phyloP scores from a whole-genome alignment of 1,284 basidiomycete species.

The Amylostereum chailletii region DNA sequence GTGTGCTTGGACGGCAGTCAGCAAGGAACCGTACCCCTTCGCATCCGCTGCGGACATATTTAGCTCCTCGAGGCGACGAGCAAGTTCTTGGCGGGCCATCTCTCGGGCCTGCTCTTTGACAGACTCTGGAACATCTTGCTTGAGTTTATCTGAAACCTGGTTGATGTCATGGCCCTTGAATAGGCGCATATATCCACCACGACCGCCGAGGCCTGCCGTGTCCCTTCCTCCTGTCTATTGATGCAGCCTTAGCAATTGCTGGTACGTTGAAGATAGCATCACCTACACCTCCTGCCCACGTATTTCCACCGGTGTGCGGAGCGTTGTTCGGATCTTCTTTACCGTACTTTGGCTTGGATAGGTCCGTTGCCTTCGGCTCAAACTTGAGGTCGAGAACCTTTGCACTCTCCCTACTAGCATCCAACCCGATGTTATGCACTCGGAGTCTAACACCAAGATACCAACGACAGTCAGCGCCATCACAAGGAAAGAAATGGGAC shows the following conservation, averaged over 20 bases:
- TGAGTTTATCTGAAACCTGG: conserved; percentile 47
- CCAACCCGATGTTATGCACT: conserved; percentile 43
- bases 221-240: conserved; percentile 54
- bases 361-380: conserved; percentile 39
- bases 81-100: conserved; percentile 55
- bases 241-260: not conserved
- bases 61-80: conserved; percentile 49
- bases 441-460: conserved; percentile 29
- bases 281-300: conserved; percentile 53
- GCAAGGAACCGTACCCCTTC: conserved; percentile 41
- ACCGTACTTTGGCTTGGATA: conserved; percentile 48
- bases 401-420: conserved; percentile 42
- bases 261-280: not conserved
- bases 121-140: conserved; percentile 49
- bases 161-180: conserved; percentile 57
- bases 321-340: conserved; percentile 45
- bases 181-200: conserved; percentile 58
- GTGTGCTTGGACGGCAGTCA: conserved; percentile 48
- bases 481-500: not conserved
- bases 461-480: not conserved
- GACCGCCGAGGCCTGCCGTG: conserved; percentile 56
- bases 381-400: conserved; percentile 46
- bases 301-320: conserved; percentile 52
- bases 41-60: conserved; percentile 51
- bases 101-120: conserved; percentile 53